A percentile compares a stretch with the other conserved stretches of the same genome.
These are phyloP conservation scores for Neurospora sp. DNA, from an alignment of 495 filamentous ascomycete species.

Conservation along the genomic window DNA sequence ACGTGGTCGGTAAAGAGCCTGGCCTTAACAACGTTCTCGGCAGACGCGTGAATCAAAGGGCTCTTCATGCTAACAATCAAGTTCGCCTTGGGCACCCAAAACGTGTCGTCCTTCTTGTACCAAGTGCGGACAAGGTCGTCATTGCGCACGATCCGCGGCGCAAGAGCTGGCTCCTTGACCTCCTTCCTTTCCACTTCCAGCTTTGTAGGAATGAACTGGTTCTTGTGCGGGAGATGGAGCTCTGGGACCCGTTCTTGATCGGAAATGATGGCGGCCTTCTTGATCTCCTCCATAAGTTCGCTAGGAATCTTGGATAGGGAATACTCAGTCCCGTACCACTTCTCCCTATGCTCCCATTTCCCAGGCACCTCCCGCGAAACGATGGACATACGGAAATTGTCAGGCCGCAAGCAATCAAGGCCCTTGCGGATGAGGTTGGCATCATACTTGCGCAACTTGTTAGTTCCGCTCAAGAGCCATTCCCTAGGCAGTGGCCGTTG, in stretches of 20 bases:
- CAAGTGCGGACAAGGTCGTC: slow-evolving; percentile 77
- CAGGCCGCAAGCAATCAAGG: slow-evolving; percentile 63
- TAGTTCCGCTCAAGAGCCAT: slow-evolving; percentile 69
- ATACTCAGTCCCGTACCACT: slow-evolving; percentile 98
- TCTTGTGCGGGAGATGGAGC: slow-evolving; percentile 82
- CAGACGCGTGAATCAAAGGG: slow-evolving; percentile 64
- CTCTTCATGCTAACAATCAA: slow-evolving; percentile 71
- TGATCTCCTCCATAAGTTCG: slow-evolving; percentile 61
- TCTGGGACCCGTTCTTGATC: slow-evolving; percentile 51
- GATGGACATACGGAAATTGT: slow-evolving; percentile 80
- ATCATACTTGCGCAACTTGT: slow-evolving; percentile 65
- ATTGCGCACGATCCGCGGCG: slow-evolving; percentile 79
- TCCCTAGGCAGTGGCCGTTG: slow-evolving; percentile 79
- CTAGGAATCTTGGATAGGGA: slow-evolving; percentile 69
- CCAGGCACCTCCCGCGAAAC: slow-evolving; percentile 76
- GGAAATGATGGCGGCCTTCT: slow-evolving; percentile 48
- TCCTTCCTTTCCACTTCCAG: slow-evolving; percentile 93
- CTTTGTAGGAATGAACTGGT: slow-evolving; percentile 92
- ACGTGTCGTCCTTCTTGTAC: slow-evolving; percentile 98
- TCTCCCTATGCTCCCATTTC: slow-evolving; percentile 79
- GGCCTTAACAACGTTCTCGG: slow-evolving; percentile 65
- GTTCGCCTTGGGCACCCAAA: slow-evolving; percentile 96
- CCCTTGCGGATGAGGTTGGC: slow-evolving; percentile 63
- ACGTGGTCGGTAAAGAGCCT: slow-evolving; percentile 81
- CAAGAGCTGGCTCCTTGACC: slow-evolving; percentile 57